Conservation (phyloP, 2,329 filamentous ascomycete genomes). For the Fusarium sp. region DNA sequence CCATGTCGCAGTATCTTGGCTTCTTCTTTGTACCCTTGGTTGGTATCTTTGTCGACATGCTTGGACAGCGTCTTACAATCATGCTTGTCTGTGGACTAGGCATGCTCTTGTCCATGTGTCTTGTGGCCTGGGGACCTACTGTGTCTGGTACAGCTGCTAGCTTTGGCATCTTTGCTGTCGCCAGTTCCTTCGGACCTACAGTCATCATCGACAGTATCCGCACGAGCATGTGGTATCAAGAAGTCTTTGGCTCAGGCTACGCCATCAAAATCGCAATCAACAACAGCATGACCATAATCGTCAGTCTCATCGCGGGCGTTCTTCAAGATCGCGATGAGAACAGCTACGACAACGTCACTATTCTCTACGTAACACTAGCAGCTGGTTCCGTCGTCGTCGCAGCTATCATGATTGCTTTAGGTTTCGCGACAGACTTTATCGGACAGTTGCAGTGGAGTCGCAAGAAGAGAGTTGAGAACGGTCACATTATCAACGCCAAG, state of each 20-base stretch:
- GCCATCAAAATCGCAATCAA: slow-evolving; percentile 70
- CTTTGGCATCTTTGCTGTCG: slow-evolving; percentile 69
- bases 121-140: slow-evolving; percentile 62
- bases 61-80: slow-evolving; percentile 65
- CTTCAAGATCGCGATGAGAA: slow-evolving; percentile 68
- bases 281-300: slow-evolving; percentile 70
- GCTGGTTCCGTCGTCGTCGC: slow-evolving; percentile 59
- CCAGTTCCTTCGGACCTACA: slow-evolving; percentile 64
- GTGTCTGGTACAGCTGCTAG: slow-evolving; percentile 64
- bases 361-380: slow-evolving; percentile 65
- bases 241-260: slow-evolving; percentile 69
- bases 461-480: slow-evolving; percentile 59
- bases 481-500: slow-evolving; percentile 55
- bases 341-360: slow-evolving; percentile 64
- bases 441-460: slow-evolving; percentile 66
- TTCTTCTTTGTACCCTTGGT: slow-evolving; percentile 68
- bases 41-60: slow-evolving; percentile 65
- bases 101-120: slow-evolving; percentile 62
- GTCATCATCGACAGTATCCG: slow-evolving; percentile 70
- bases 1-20: slow-evolving; percentile 62
- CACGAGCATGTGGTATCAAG: slow-evolving; percentile 67
- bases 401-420: slow-evolving; percentile 50
- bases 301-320: slow-evolving; percentile 65
- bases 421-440: slow-evolving; percentile 54
- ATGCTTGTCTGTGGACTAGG: slow-evolving; percentile 60